These are phyloP conservation scores for Sutorius eximius DNA, from an alignment of 1,284 basidiomycete species.

Conservation along the genomic window DNA sequence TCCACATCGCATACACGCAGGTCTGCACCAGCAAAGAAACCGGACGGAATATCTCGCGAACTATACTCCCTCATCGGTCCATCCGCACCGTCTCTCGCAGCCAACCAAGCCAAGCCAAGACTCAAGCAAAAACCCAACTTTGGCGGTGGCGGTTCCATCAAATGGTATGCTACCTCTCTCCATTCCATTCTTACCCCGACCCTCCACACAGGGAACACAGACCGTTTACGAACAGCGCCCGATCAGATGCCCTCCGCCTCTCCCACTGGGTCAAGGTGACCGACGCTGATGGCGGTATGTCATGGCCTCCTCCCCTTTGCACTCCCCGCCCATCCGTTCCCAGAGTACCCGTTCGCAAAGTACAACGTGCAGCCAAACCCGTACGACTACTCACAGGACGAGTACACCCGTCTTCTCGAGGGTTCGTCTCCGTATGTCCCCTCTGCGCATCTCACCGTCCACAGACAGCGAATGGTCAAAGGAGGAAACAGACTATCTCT, in stretches of 20 bases:
- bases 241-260: constrained; percentile 60
- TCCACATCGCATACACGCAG: constrained; percentile 17
- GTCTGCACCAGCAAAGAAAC: constrained; percentile 51
- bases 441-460: constrained; percentile 2
- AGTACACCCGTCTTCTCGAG: constrained; percentile 82
- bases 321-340: background rate
- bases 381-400: constrained; percentile 87
- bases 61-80: constrained; percentile 93
- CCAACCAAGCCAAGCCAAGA: constrained; percentile 75
- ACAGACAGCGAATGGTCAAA: constrained; percentile 87
- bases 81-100: constrained; percentile 80
- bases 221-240: constrained; percentile 65
- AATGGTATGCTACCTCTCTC: constrained; percentile 50
- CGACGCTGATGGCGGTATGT: constrained; percentile 55
- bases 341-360: constrained; percentile 77
- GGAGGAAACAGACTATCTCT: constrained; percentile 94
- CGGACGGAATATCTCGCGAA: constrained; percentile 91
- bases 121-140: constrained; percentile 85
- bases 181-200: background rate
- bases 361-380: constrained; percentile 73
- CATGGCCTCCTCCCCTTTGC: background rate
- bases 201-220: constrained; percentile 64
- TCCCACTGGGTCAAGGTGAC: constrained; percentile 70
- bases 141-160: constrained; percentile 57
- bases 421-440: constrained; percentile 42